Evolutionary conservation across 169 alveolate species (phyloP).

Genomic region (Eimeria falciformis): DNA sequence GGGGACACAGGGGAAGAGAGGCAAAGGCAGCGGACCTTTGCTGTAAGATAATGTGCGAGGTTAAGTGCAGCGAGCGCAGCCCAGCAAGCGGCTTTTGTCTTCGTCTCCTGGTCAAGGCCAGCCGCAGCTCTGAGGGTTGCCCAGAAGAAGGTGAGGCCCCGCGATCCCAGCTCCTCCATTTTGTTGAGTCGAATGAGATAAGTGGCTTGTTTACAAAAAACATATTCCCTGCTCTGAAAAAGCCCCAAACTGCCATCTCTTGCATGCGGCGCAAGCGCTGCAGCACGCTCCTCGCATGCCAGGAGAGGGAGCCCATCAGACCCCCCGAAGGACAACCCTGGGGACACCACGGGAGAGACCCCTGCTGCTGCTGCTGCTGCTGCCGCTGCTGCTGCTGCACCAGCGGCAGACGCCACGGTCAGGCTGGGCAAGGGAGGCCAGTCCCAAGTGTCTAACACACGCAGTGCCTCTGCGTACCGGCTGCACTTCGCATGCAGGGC

Average conservation of each 20-base stretch:
- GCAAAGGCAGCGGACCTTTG: slow-evolving; percentile 14
- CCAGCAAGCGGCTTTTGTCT: background rate
- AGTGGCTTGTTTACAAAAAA: background rate
- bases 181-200: background rate
- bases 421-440: background rate
- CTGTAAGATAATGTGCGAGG: slow-evolving; percentile 13
- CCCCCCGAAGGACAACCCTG: background rate
- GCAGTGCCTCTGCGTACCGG: slow-evolving; percentile 14
- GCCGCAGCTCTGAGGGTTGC: slow-evolving; percentile 20
- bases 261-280: background rate
- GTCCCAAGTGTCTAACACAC: slow-evolving; percentile 16
- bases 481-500: background rate
- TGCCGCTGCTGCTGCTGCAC: background rate
- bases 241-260: background rate
- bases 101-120: background rate
- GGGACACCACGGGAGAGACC: background rate
- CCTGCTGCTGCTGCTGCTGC: background rate
- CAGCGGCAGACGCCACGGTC: too few relatives aligned
- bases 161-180: slow-evolving; percentile 9
- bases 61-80: slow-evolving; percentile 47
- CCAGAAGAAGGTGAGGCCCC: background rate
- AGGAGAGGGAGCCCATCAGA: slow-evolving; percentile 2
- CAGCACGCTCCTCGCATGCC: slow-evolving; percentile 12
- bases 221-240: background rate
- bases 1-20: background rate